Percentiles rank a stretch among this genome's conserved stretches.
phyloP scores from a whole-genome alignment of 257 asterid genomes.

The Plantago ovata region DNA sequence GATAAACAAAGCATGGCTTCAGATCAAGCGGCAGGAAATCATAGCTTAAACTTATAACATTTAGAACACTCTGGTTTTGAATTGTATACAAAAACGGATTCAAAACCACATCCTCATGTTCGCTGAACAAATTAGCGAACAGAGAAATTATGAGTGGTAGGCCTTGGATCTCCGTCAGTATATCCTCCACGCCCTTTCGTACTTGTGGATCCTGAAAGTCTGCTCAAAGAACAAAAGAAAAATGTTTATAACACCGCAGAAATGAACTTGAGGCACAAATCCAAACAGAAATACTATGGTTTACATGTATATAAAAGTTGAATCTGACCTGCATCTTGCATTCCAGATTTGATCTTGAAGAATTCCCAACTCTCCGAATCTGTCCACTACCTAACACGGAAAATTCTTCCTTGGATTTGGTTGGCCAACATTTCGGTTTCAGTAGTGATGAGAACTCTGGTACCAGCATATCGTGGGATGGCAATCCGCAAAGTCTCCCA shows the following conservation, averaged over 20 bases:
- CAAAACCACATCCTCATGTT: not conserved
- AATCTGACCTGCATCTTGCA: too few species aligned
- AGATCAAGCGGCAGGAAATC: constrained; percentile 2
- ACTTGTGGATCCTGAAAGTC: not conserved
- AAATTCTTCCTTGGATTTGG: not conserved
- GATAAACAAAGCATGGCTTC: constrained; percentile 30
- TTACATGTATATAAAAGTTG: too few species aligned
- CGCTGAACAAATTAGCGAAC: not conserved
- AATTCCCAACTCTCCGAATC: not conserved
- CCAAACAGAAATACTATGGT: too few species aligned
- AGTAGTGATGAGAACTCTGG: constrained; percentile 16
- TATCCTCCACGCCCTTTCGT: not conserved
- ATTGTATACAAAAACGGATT: too few species aligned
- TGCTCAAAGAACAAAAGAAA: too few species aligned
- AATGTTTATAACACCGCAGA: too few species aligned
- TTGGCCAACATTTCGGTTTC: not conserved
- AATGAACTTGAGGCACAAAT: too few species aligned
- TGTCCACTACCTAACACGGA: not conserved
- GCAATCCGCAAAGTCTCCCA: constrained; percentile 11
- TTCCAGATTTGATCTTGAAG: not conserved
- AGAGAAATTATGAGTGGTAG: not conserved
- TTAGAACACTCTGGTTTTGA: not conserved
- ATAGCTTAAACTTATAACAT: constrained; percentile 9
- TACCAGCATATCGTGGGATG: not conserved
- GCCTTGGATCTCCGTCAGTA: too few species aligned